phyloP scores from a whole-genome alignment of 2,329 filamentous ascomycete species.

The Cladosporium sp. region DNA sequence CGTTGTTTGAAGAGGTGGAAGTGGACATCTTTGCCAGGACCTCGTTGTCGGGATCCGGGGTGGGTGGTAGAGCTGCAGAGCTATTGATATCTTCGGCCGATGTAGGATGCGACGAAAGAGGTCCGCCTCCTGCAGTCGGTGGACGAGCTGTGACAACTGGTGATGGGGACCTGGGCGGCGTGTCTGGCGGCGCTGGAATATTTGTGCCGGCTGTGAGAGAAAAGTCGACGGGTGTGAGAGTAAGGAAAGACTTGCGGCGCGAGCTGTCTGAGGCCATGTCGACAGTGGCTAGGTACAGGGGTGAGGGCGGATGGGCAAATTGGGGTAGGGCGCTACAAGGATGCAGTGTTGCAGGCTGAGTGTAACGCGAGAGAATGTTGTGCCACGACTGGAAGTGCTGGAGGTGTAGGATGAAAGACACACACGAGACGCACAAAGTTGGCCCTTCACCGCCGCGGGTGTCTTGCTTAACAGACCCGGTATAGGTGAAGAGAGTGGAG shows the following conservation, averaged over 20 bases:
- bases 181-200: constrained; percentile 24
- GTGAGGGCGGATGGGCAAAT: constrained; percentile 6
- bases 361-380: neutral
- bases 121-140: constrained; percentile 30
- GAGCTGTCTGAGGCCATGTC: constrained; percentile 7
- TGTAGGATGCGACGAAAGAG: constrained; percentile 32
- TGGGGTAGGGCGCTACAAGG: neutral
- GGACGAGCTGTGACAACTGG: constrained; percentile 17
- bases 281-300: constrained; percentile 6
- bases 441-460: neutral
- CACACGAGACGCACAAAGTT: neutral
- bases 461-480: neutral
- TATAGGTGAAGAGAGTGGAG: constrained; percentile 4
- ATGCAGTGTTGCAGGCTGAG: constrained; percentile 5
- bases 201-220: constrained; percentile 25
- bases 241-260: constrained; percentile 19
- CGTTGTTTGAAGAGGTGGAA: constrained; percentile 16
- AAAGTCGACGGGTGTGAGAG: constrained; percentile 22
- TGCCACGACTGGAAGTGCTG: neutral
- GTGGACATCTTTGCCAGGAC: constrained; percentile 10
- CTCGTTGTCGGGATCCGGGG: constrained; percentile 22
- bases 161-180: constrained; percentile 18
- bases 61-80: constrained; percentile 19
- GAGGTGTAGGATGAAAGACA: neutral
- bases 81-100: constrained; percentile 23